Conservation (phyloP, 2,329 filamentous ascomycete genomes). For the Diaporthe sp. region DNA sequence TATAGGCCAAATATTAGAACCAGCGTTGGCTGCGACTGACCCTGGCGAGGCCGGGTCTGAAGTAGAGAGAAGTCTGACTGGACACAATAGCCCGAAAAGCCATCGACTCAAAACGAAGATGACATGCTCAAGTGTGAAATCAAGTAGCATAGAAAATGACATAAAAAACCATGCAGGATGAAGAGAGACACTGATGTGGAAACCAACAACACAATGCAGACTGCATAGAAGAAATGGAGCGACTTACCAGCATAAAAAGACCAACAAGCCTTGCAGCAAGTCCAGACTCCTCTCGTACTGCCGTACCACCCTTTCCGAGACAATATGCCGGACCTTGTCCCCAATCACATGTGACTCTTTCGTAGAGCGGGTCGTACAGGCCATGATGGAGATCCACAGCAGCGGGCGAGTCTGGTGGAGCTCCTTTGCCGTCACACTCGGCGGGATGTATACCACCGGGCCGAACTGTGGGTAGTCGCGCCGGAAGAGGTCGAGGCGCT, state of each 20-base stretch:
- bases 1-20: constrained; percentile 26
- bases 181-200: background rate
- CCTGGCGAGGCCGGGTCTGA: background rate
- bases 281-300: constrained; percentile 65
- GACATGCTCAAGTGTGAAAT: background rate
- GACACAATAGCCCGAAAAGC: background rate
- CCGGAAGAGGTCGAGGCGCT: constrained; percentile 56
- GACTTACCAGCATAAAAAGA: constrained; percentile 60
- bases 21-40: background rate
- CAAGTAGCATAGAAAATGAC: too few species aligned
- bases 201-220: background rate
- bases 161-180: too few species aligned
- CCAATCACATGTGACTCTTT: constrained; percentile 56
- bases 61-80: background rate
- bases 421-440: constrained; percentile 52
- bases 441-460: constrained; percentile 59
- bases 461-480: constrained; percentile 56
- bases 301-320: constrained; percentile 62
- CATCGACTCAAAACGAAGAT: too few species aligned
- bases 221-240: background rate
- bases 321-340: constrained; percentile 57
- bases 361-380: constrained; percentile 58
- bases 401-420: constrained; percentile 59
- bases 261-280: constrained; percentile 64
- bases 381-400: constrained; percentile 64